Conservation (phyloP, 73 alveolate species). For the Uronychia setigera region DNA sequence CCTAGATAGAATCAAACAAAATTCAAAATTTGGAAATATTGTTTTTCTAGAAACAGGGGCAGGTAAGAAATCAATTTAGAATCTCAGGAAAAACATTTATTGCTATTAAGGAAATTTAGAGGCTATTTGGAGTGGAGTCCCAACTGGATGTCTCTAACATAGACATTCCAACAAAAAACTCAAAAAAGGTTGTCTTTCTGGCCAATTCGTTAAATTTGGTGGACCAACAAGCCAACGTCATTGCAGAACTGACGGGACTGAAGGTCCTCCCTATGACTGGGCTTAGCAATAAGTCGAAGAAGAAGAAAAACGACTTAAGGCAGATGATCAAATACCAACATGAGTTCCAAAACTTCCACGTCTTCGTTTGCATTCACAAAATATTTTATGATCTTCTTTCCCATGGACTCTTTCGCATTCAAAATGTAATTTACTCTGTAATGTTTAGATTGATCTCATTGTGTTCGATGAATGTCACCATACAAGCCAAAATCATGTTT, state of each 20-base stretch:
- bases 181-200: slow-evolving; percentile 31
- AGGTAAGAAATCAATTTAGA: slow-evolving; percentile 7
- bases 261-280: slow-evolving; percentile 57
- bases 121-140: background rate
- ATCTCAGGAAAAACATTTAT: background rate
- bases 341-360: slow-evolving; percentile 27
- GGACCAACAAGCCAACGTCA: slow-evolving; percentile 64
- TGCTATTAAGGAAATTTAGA: background rate
- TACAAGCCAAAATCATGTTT: slow-evolving; percentile 66
- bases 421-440: background rate
- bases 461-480: slow-evolving; percentile 87
- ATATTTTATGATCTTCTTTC: slow-evolving; percentile 64
- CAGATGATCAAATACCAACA: background rate
- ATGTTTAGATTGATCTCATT: slow-evolving; percentile 44
- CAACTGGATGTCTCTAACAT: background rate
- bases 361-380: slow-evolving; percentile 68
- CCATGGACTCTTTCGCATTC: slow-evolving; percentile 49
- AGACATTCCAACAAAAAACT: background rate
- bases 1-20: too few species aligned
- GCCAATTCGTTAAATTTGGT: slow-evolving; percentile 35
- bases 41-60: slow-evolving; percentile 49
- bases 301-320: slow-evolving; percentile 8
- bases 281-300: slow-evolving; percentile 31
- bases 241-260: slow-evolving; percentile 36
- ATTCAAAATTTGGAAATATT: too few species aligned